Evolutionary conservation across 1,284 basidiomycete species (phyloP).

Genomic region (Pseudozyma flocculosa): DNA sequence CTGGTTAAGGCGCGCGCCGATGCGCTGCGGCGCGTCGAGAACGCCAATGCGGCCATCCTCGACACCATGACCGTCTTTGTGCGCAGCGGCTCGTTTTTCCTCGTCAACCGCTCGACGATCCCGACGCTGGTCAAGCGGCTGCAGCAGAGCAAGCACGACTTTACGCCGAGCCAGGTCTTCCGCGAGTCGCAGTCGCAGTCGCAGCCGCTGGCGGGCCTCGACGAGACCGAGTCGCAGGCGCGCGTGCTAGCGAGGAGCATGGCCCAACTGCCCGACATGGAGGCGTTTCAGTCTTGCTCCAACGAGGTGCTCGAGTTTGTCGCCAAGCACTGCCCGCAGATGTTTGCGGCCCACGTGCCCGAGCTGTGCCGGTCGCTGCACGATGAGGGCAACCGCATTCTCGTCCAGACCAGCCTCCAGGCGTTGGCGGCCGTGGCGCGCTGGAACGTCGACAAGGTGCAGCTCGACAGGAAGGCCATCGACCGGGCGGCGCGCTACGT

Average conservation of each 20-base stretch:
- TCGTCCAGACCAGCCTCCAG: constrained; percentile 65
- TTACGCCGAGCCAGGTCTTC: constrained; percentile 4
- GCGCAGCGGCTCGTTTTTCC: constrained; percentile 70
- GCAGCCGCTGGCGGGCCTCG: neutral
- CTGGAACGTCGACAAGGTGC: constrained; percentile 22
- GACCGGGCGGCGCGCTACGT: constrained; percentile 70
- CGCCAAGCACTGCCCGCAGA: constrained; percentile 74
- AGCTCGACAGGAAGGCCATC: constrained; percentile 59
- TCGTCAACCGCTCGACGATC: constrained; percentile 82
- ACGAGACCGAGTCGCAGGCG: constrained; percentile 1
- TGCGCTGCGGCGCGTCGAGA: constrained; percentile 36
- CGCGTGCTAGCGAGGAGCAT: neutral
- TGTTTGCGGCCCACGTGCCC: constrained; percentile 73
- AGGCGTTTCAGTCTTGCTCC: constrained; percentile 46
- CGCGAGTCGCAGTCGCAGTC: neutral
- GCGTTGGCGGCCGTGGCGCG: constrained; percentile 21
- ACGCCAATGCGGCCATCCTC: constrained; percentile 24
- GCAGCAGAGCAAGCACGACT: constrained; percentile 5
- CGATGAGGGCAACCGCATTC: constrained; percentile 66
- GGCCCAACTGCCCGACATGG: constrained; percentile 15
- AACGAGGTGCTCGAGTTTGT: constrained; percentile 62
- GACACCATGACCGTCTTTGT: constrained; percentile 73
- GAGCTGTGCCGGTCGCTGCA: constrained; percentile 70
- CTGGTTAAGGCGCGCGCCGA: constrained; percentile 67
- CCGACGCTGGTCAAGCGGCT: constrained; percentile 65